Base-by-base conservation (phyloP, 331 rosid species). In the Arachis monticola region DNA sequence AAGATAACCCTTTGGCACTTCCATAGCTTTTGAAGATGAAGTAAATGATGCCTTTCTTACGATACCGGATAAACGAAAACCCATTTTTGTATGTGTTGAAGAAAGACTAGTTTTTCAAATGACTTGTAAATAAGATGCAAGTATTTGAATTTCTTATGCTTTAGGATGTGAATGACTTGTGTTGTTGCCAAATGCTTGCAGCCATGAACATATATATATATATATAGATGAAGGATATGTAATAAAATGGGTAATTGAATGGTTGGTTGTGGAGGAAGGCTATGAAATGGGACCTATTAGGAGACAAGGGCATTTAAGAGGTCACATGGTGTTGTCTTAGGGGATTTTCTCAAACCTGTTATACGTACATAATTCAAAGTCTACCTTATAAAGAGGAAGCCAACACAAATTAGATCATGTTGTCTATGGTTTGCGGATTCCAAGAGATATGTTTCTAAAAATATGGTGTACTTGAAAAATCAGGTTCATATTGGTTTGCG, bases 241-340 rank as follows among this genome's bases (percentile, higher is more conserved):
- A 5, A 42, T 52, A 72, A 61, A 55, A 7, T 44, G 56, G 58
- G 52, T 22, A 51, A n/a, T 2, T 27, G 58, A 32, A 10, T 40
- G 45, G 30, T 75, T 5, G 31, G 40, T 35, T 53, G n/a, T 64
- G 63, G 7, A 10, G n/a, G 30, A 65, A 12, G 53, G 59, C n/a
- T 73, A 66, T n/a, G 9, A 66, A 59, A 75, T 35, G 44, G 38
- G 59, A 31, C 55, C 60, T 60, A 67, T 35, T 8, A 7, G 57
- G 48, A 74, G 80, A 82, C 80, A 74, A 82, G 74, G 14, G 17
- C 12, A 27, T 47, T 14, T 64, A 14, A 85, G 59, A 53, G 59
- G 6, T 53, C 59, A 53, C 59, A 53, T 53, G 59, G 59, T 53
- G 8, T 22, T 53, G 59, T 53, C 59, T 53, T 0, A 10, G 5